phyloP scores from a whole-genome alignment of 1,139 yeast species.

The Taphrina betulina region DNA sequence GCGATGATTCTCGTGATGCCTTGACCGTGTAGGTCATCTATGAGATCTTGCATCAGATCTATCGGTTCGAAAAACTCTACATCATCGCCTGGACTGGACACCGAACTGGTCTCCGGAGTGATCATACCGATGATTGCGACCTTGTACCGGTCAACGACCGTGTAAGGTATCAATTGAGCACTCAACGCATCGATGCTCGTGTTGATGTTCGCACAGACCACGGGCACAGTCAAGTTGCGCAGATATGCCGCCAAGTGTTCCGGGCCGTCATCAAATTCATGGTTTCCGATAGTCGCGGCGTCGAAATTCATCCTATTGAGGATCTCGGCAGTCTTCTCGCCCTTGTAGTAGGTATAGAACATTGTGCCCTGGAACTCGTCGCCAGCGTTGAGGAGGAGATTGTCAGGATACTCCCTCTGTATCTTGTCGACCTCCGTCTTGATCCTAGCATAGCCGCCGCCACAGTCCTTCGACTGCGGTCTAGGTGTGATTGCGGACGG shows the following conservation, averaged over 20 bases:
- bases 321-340: conserved; percentile 27
- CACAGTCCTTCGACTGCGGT: neutral
- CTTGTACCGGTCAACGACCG: conserved; percentile 3
- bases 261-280: conserved; percentile 32
- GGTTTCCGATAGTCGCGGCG: conserved; percentile 30
- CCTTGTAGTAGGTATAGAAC: conserved; percentile 30
- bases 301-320: conserved; percentile 19
- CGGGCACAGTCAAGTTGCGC: conserved; percentile 19
- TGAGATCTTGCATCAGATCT: conserved; percentile 40
- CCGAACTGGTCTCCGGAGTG: conserved; percentile 25
- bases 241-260: conserved; percentile 27
- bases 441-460: conserved; percentile 31
- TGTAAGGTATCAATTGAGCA: conserved; percentile 14
- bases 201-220: conserved; percentile 30
- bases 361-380: conserved; percentile 32
- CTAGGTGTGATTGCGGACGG: neutral
- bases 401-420: conserved; percentile 12
- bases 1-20: conserved; percentile 29
- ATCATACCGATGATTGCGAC: conserved; percentile 25
- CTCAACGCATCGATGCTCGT: conserved; percentile 12
- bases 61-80: conserved; percentile 32
- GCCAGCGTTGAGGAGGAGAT: conserved; percentile 28
- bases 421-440: conserved; percentile 16
- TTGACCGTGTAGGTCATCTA: conserved; percentile 38
- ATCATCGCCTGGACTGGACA: conserved; percentile 22